These are phyloP conservation scores for Schizothecium vesticola DNA, from an alignment of 495 filamentous ascomycete species.

Conservation along the genomic window DNA sequence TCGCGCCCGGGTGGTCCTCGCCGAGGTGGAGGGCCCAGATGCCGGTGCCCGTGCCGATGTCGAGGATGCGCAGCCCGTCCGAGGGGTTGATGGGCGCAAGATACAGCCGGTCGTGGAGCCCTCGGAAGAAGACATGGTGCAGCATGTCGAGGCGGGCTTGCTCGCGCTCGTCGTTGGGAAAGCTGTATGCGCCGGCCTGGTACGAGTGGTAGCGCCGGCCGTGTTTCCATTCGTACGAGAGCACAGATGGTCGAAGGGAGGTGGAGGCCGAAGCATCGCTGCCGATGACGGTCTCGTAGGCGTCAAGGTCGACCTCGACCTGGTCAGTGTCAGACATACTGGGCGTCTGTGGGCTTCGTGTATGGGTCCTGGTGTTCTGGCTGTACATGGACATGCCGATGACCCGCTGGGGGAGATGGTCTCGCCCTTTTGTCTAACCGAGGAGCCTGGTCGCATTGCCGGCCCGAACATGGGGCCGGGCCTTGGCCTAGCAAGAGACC, in stretches of 20 bases:
- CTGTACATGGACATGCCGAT: not conserved
- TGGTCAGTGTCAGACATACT: not conserved
- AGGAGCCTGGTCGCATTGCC: not conserved
- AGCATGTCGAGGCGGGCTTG: slow-evolving; percentile 63
- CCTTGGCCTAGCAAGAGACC: not conserved
- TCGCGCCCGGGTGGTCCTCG: slow-evolving; percentile 17
- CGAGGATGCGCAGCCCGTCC: slow-evolving; percentile 18
- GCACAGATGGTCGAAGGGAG: slow-evolving; percentile 41
- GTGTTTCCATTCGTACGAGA: slow-evolving; percentile 46
- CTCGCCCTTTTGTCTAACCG: not conserved
- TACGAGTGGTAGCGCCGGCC: slow-evolving; percentile 47
- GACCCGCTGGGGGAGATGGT: not conserved
- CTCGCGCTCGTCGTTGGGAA: slow-evolving; percentile 56
- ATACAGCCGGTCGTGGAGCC: slow-evolving; percentile 37
- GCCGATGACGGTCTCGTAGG: slow-evolving; percentile 17
- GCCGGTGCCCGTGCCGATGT: slow-evolving; percentile 23
- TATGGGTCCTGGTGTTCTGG: not conserved
- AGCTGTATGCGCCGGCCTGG: slow-evolving; percentile 45
- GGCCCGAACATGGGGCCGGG: not conserved
- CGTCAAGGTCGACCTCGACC: slow-evolving; percentile 23
- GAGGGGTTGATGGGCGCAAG: slow-evolving; percentile 25
- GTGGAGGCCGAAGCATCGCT: slow-evolving; percentile 22
- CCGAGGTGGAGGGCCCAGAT: slow-evolving; percentile 26
- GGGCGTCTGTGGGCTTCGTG: not conserved
- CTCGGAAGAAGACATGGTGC: slow-evolving; percentile 48